A percentile compares a stretch with the other conserved stretches of the same genome.
These are phyloP conservation scores for Pulveroboletus sp. DNA, from an alignment of 768 basidiomycete genomes.

Conservation along the genomic window DNA sequence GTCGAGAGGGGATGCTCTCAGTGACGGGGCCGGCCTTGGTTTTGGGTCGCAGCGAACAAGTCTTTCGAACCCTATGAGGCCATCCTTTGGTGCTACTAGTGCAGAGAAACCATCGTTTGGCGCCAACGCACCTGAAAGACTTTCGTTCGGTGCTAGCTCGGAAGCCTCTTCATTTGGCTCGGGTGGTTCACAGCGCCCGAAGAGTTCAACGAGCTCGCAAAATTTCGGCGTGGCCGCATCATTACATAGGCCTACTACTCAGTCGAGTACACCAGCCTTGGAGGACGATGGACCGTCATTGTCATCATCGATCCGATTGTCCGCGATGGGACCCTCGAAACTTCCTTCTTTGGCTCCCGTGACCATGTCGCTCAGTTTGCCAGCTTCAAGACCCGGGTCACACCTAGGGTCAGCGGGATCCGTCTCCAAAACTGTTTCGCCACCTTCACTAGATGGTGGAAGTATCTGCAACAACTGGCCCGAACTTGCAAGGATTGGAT, in stretches of 20 bases:
- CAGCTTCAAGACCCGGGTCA: conserved; percentile 10
- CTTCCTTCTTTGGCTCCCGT: conserved; percentile 10
- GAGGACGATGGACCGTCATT: conserved; percentile 16
- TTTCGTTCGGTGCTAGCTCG: conserved; percentile 11
- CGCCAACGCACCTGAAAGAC: conserved; percentile 14
- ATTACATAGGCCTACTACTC: conserved; percentile 9
- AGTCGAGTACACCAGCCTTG: conserved; percentile 4
- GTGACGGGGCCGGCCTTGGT: conserved; percentile 15
- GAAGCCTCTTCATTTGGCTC: conserved; percentile 12
- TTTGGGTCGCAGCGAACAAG: conserved; percentile 21
- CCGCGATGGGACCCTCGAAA: conserved; percentile 4
- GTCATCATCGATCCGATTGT: conserved; percentile 4
- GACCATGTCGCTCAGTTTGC: conserved; percentile 14
- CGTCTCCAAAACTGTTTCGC: conserved; percentile 7
- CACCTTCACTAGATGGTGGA: conserved; percentile 6
- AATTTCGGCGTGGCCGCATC: conserved; percentile 5
- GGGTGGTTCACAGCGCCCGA: conserved; percentile 11
- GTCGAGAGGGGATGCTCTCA: conserved; percentile 17
- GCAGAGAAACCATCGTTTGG: conserved; percentile 18
- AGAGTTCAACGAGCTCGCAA: conserved; percentile 2
- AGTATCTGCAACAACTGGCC: conserved; percentile 1
- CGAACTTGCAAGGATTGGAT: conserved; percentile 16
- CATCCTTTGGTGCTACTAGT: conserved; percentile 14
- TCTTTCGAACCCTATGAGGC: conserved; percentile 15
- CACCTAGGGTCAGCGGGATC: conserved; percentile 3